Conservation (phyloP, 202 grass and related monocot genomes). For the Digitaria exilis region DNA sequence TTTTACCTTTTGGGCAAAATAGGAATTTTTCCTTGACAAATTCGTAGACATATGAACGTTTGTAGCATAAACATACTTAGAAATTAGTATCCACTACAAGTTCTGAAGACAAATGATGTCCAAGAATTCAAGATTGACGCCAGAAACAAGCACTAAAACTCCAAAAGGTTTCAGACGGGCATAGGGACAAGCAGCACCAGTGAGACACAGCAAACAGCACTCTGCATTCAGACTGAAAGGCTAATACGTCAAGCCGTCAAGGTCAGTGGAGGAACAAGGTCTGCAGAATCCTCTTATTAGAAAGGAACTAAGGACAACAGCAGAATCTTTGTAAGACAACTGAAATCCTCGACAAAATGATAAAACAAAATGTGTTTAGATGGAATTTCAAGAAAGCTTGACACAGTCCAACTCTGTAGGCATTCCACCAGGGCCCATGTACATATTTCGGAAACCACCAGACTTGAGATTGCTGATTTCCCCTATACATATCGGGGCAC, state of each 20-base stretch:
- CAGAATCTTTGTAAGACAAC: slow-evolving; percentile 2
- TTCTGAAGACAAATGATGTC: background rate
- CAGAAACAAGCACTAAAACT: background rate
- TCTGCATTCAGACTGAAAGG: background rate
- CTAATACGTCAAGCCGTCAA: background rate
- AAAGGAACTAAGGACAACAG: slow-evolving; percentile 5
- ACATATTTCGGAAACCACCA: slow-evolving; percentile 30
- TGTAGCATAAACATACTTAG: background rate
- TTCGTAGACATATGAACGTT: background rate
- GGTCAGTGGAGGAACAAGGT: background rate
- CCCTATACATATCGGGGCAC: slow-evolving; percentile 31
- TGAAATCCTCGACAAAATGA: background rate
- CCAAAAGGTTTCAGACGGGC: background rate
- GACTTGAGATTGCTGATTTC: background rate
- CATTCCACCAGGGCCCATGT: slow-evolving; percentile 26
- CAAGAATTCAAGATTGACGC: background rate
- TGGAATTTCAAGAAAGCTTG: slow-evolving; percentile 27
- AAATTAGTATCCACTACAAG: no score
- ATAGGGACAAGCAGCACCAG: background rate
- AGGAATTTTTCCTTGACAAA: background rate
- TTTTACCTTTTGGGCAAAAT: no score
- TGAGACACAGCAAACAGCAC: background rate
- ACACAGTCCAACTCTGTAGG: slow-evolving; percentile 16
- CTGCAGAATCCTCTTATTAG: slow-evolving; percentile 28
- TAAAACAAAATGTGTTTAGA: slow-evolving; percentile 15